Evolutionary conservation across 2,329 filamentous ascomycete species (phyloP), one percentile per base, ranked within the genome.

Genomic region (Ilyonectria sp.): DNA sequence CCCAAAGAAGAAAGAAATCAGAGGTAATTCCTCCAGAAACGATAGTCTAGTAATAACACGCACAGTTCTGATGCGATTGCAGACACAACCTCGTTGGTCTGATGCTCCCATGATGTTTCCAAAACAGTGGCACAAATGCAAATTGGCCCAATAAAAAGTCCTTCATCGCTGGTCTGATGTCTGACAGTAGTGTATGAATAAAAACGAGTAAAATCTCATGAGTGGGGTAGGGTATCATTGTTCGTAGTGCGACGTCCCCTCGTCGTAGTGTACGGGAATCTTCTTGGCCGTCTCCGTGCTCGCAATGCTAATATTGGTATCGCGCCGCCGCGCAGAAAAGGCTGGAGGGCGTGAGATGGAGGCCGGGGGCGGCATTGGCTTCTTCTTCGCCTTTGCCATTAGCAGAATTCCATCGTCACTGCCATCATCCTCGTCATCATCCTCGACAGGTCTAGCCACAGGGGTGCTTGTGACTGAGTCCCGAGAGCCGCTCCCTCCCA

Each of bases 211-310:
- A 70, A 67, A 68, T 68, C 46, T 70, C 69, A 58, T 60, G 63
- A 69, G 63, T 50, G 63, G 69, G 62, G 62, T 60, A 50, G 74
- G 74, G 71, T 71, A 73, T 76, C 69, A 76, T 69, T 63, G 50
- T 70, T 76, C 74, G 66, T 72, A 74, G 49, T 69, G 67, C 31
- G 71, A 73, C 70, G 55, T 68, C 65, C 71, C 69, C 68, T 78
- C 77, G 69, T 79, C 80, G 67, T 78, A 79, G 67, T 81, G 77
- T 56, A 82, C 74, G 44, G 80, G 69, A 19, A 89, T 76, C 76
- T 89, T 90, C 80, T 90, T 91, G 44, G 89, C 89, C 49, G 89
- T 91, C 72, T 91, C 89, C 1, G 87, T 90, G 75, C 89, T 91
- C 35, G 86, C 87, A 31, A 88, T 86, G 70, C 87, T 90, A 1